Evolutionary conservation across 768 basidiomycete species (phyloP).

Genomic region (Lyophyllum atratum): DNA sequence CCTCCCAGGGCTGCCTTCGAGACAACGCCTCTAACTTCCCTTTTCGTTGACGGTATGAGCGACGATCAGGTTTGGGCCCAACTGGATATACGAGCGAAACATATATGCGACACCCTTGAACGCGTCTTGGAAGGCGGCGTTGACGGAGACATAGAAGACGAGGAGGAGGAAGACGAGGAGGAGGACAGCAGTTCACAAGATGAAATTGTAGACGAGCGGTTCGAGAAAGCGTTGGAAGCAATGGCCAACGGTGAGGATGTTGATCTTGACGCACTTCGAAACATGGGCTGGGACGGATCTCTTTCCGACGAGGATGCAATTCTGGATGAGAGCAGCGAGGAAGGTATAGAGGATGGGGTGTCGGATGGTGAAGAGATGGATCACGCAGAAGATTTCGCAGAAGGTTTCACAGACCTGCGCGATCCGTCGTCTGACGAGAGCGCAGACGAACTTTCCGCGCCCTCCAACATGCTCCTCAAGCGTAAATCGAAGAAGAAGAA

Average conservation of each 20-base stretch:
- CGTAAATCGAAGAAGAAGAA: conserved; percentile 17
- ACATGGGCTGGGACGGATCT: conserved; percentile 26
- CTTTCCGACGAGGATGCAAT: conserved; percentile 16
- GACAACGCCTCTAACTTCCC: conserved; percentile 72
- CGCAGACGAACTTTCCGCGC: conserved; percentile 27
- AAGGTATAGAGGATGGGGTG: conserved; percentile 23
- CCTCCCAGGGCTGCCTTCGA: conserved; percentile 36
- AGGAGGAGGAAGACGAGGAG: conserved; percentile 26
- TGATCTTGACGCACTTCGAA: conserved; percentile 34
- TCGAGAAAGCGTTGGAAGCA: conserved; percentile 28
- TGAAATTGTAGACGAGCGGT: conserved; percentile 28
- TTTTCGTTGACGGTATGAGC: conserved; percentile 80
- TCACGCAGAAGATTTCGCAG: conserved; percentile 25
- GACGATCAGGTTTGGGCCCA: conserved; percentile 94
- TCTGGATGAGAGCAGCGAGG: conserved; percentile 25
- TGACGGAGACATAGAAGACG: conserved; percentile 30
- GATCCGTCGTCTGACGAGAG: conserved; percentile 40
- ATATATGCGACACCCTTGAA: conserved; percentile 70
- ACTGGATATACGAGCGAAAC: conserved; percentile 77
- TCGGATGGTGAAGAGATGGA: conserved; percentile 28
- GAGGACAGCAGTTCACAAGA: conserved; percentile 30
- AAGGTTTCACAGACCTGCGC: conserved; percentile 31
- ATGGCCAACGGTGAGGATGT: conserved; percentile 32
- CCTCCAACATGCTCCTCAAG: conserved; percentile 22
- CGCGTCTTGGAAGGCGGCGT: conserved; percentile 54